Conservation (phyloP, 768 basidiomycete genomes). For the Daedaleopsis sinensis region DNA sequence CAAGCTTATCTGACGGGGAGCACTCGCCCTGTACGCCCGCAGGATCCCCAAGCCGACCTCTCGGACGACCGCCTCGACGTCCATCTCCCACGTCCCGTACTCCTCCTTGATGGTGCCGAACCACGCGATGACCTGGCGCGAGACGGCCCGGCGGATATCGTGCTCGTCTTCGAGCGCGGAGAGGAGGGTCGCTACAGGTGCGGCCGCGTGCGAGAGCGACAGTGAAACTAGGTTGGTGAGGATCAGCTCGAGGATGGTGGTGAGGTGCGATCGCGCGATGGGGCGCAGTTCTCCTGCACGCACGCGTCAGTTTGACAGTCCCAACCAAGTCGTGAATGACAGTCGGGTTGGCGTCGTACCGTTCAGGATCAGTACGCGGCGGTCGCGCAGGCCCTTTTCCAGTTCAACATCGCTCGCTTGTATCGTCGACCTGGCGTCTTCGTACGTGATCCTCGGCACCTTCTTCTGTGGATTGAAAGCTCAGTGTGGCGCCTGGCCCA, state of each 20-base stretch:
- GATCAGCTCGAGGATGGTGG: conserved; percentile 71
- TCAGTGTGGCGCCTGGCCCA: background rate
- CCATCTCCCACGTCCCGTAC: conserved; percentile 63
- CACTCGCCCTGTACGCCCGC: conserved; percentile 54
- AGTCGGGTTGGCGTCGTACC: too few relatives aligned
- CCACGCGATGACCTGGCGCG: conserved; percentile 77
- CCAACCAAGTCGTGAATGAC: too few relatives aligned
- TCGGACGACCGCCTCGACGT: conserved; percentile 60
- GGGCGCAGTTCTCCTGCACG: conserved; percentile 69
- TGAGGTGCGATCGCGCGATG: conserved; percentile 67
- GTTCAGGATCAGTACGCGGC: conserved; percentile 72
- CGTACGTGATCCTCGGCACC: conserved; percentile 51
- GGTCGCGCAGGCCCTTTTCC: conserved; percentile 60
- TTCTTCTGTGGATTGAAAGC: conserved; percentile 30
- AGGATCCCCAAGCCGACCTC: conserved; percentile 82
- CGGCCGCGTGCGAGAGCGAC: conserved; percentile 53
- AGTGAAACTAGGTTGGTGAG: conserved; percentile 74
- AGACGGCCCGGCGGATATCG: conserved; percentile 63
- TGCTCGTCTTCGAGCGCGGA: conserved; percentile 70
- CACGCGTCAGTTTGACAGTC: too few relatives aligned
- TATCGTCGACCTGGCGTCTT: conserved; percentile 61
- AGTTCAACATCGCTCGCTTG: conserved; percentile 87
- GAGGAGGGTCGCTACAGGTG: conserved; percentile 60
- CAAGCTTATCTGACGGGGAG: background rate
- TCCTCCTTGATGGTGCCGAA: conserved; percentile 60